Conservation (phyloP, 2,329 filamentous ascomycete species). For the Botrytis paeoniae region DNA sequence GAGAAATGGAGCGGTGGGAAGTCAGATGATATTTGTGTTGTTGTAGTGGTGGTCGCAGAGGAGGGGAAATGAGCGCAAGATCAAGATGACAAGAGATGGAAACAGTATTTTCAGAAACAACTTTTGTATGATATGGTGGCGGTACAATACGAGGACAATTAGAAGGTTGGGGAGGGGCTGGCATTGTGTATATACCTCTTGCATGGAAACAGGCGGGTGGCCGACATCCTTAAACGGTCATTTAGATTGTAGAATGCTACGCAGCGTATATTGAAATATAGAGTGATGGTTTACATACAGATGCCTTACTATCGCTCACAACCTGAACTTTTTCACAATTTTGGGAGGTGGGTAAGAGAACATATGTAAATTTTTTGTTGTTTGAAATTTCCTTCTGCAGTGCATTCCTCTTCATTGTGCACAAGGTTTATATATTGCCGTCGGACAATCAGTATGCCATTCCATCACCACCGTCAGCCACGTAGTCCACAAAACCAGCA, state of each 20-base stretch:
- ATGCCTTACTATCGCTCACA: not conserved
- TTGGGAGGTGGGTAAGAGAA: not conserved
- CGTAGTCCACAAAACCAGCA: slow-evolving; percentile 29
- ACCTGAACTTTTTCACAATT: not conserved
- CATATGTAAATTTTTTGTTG: not conserved
- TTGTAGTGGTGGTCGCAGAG: slow-evolving; percentile 75
- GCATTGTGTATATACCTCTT: slow-evolving; percentile 7
- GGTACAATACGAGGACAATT: not conserved
- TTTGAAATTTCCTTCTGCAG: not conserved
- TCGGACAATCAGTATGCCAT: not conserved
- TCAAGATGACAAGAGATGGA: not conserved
- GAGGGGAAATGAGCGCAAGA: slow-evolving; percentile 40
- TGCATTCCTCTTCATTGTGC: not conserved
- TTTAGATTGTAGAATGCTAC: slow-evolving; percentile 17
- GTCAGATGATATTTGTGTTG: slow-evolving; percentile 89
- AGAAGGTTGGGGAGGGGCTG: not conserved
- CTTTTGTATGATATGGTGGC: not conserved
- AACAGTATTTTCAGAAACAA: not conserved
- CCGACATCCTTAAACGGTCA: slow-evolving; percentile 2
- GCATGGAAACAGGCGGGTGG: not conserved
- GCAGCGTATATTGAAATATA: not conserved
- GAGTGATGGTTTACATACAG: not conserved
- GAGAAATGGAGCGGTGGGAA: slow-evolving; percentile 92
- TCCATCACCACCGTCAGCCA: slow-evolving; percentile 28
- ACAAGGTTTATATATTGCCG: not conserved